These are phyloP conservation scores for Hysterium pulicare DNA, from an alignment of 2,329 filamentous ascomycete species.

Conservation along the genomic window DNA sequence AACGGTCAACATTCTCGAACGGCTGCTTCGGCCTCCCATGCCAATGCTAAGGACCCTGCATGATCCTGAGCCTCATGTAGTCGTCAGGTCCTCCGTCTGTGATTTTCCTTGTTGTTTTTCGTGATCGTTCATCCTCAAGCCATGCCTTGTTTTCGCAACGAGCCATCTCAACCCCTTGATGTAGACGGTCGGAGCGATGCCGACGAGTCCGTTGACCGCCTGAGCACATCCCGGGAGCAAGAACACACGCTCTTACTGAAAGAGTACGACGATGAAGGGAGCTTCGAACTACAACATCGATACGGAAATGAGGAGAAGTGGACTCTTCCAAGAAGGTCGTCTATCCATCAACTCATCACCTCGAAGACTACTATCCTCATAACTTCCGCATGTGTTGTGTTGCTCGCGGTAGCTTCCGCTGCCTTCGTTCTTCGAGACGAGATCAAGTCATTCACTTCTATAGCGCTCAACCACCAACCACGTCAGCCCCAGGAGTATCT, in stretches of 20 bases:
- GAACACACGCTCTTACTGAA: neutral
- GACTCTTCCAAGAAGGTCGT: neutral
- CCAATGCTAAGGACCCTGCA: too few species aligned
- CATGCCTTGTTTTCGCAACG: too few species aligned
- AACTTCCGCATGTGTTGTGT: neutral
- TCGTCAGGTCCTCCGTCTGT: too few species aligned
- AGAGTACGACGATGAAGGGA: slow-evolving; percentile 1
- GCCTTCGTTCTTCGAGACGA: slow-evolving; percentile 10
- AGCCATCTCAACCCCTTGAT: slow-evolving; percentile 22
- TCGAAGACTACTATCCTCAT: neutral
- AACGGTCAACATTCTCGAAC: too few species aligned
- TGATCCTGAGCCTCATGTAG: too few species aligned
- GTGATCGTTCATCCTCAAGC: too few species aligned
- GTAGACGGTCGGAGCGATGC: slow-evolving; percentile 7
- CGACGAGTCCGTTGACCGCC: neutral
- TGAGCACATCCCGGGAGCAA: neutral
- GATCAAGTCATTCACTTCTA: neutral
- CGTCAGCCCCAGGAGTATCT: slow-evolving; percentile 43
- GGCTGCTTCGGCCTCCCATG: too few species aligned
- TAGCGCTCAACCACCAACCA: slow-evolving; percentile 20
- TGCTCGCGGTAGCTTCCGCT: neutral
- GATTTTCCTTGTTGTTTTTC: too few species aligned
- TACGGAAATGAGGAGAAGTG: neutral
- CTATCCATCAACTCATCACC: neutral
- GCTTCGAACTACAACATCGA: neutral